A percentile compares a stretch with the other conserved stretches of the same genome.
These are phyloP conservation scores for grape (Vitis vinifera) DNA, from an alignment of 164 flowering plant genomes.

Conservation along the genomic window ASM3070453v1 NC_081813.1:4370501-4371000, in stretches of 20 bases:
- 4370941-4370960: constrained; percentile 41
- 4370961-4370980: constrained; percentile 90
- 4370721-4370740: neutral
- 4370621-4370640: too few relatives aligned
- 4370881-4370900: too few relatives aligned
- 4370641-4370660: too few relatives aligned
- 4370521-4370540: neutral
- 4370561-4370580: too few relatives aligned
- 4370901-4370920: neutral
- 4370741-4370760: neutral
- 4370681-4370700: too few relatives aligned
- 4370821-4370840: neutral
- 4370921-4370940: neutral
- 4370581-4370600: too few relatives aligned
- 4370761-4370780: neutral
- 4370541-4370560: neutral
- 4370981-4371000: constrained; percentile 85
- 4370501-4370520: too few relatives aligned
- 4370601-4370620: too few relatives aligned
- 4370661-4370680: too few relatives aligned
- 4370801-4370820: neutral
- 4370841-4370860: neutral
- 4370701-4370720: neutral
- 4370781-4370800: neutral
- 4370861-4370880: neutral